Evolutionary conservation across 805 yeast genomes (phyloP).

Genomic region (Wickerhamiella siamensis): DNA sequence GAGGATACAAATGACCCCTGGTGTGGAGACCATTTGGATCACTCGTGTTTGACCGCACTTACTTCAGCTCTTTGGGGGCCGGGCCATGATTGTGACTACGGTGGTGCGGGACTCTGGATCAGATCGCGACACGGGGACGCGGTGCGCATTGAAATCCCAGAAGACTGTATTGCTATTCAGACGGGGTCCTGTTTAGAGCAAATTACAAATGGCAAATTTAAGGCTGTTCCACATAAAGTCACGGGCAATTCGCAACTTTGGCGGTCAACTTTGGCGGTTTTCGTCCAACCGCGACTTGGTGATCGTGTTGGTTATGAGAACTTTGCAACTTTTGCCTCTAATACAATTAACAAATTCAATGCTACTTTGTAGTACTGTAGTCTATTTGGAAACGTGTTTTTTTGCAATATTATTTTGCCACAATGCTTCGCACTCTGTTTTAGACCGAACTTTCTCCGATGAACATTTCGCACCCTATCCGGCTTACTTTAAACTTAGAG

Average conservation of each 20-base stretch:
- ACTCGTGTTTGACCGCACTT: slow-evolving; percentile 44
- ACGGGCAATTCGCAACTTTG: slow-evolving; percentile 22
- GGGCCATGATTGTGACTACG: slow-evolving; percentile 25
- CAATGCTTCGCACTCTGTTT: no score
- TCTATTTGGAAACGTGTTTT: no score
- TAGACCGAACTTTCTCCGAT: no score
- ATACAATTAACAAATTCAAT: slow-evolving; percentile 24
- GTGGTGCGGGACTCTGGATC: slow-evolving; percentile 38
- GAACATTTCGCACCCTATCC: no score
- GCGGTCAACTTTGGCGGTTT: slow-evolving; percentile 46
- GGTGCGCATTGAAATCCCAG: slow-evolving; percentile 40
- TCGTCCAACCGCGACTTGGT: slow-evolving; percentile 44
- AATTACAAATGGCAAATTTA: slow-evolving; percentile 34
- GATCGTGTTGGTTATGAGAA: slow-evolving; percentile 33
- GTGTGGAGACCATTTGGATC: slow-evolving; percentile 54
- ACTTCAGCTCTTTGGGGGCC: slow-evolving; percentile 39
- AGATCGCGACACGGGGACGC: slow-evolving; percentile 31
- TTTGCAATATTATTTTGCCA: no score
- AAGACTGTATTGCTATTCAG: slow-evolving; percentile 44
- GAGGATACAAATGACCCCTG: slow-evolving; percentile 28
- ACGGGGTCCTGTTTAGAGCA: slow-evolving; percentile 44
- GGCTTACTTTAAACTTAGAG: no score
- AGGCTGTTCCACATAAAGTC: slow-evolving; percentile 47
- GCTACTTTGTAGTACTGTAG: no score
- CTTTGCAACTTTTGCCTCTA: slow-evolving; percentile 36